These are phyloP conservation scores for Fistulina hepatica DNA, from an alignment of 1,284 basidiomycete genomes.

Conservation along the genomic window DNA sequence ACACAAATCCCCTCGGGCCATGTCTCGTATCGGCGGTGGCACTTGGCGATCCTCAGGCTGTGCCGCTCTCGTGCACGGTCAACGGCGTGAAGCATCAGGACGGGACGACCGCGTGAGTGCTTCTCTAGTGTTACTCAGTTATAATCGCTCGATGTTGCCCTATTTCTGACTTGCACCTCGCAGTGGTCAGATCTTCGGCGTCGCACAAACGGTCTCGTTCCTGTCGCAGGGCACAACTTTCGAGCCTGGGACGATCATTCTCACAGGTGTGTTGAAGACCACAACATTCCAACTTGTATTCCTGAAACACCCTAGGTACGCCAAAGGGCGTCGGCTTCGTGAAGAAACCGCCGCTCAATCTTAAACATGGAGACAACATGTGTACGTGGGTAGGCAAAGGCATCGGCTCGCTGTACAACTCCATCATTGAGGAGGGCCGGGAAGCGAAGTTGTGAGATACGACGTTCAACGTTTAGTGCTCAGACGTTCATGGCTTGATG, in stretches of 20 bases:
- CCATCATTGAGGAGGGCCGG: conserved; percentile 53
- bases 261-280: conserved; percentile 67
- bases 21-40: conserved; percentile 56
- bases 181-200: conserved; percentile 65
- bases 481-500: no score
- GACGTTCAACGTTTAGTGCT: no score
- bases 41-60: conserved; percentile 59
- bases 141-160: conserved; percentile 8
- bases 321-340: conserved; percentile 73
- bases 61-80: conserved; percentile 55
- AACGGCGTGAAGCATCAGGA: conserved; percentile 66
- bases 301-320: conserved; percentile 54
- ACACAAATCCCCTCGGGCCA: conserved; percentile 69
- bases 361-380: conserved; percentile 70
- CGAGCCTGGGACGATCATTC: conserved; percentile 67
- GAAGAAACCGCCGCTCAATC: conserved; percentile 54
- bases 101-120: conserved; percentile 56
- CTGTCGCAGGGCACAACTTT: conserved; percentile 83
- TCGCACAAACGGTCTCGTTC: conserved; percentile 64
- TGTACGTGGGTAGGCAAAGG: conserved; percentile 53
- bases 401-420: conserved; percentile 66
- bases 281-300: conserved; percentile 70
- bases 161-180: conserved; percentile 4
- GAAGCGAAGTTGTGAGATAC: conserved; percentile 38
- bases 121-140: conserved; percentile 17